Evolutionary conservation across 2,329 filamentous ascomycete species (phyloP), one percentile per base, ranked within the genome.

Genomic region (Alternaria dauci): DNA sequence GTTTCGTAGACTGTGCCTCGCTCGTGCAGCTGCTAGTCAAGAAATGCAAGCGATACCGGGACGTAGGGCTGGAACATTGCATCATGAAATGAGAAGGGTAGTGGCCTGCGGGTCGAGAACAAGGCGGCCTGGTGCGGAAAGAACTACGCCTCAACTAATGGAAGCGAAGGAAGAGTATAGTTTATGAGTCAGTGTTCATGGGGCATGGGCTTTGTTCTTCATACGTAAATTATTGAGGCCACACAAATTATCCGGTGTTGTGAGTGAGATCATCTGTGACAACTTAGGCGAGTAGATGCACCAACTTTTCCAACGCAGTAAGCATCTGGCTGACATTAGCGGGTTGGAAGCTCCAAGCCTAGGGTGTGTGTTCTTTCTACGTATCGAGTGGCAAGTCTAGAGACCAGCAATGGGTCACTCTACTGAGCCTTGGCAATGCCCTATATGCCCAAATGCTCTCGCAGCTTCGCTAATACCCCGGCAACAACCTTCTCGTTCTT

Each of bases 401-500:
- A 26, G 46, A 36, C 46, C 14, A 38, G 32, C 46, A 7, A n/a
- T 18, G 12, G 32, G 16, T 36, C 20, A 20, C 32, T 41, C 3
- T 52, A 39, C 16, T 20, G 48, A 41, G n/a, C 16, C 9, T 52
- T 14, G 14, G 32, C 20, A 14, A 36, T 26, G 46, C 38, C 41
- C 56, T 62, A 59, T 32, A 44, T 36, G n/a, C 60, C 55, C 41
- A 62, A 46, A 43, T 62, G 44, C 3, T 46, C 43, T 55, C 59
- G 64, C 48, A 72, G 58, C 58, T 54, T 63, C 18, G 61, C 66
- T 62, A 70, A 50, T 20, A 65, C 62, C n/a, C 54, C 62, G 6
- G 34, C 59, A 42, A 72, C 61, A 34, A 70, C 61, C 62, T 71
- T 70, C 52, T 71, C 70, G 78, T 98, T 99, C 8, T 84, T 83